Percentiles rank a stretch among this genome's conserved stretches.
Conservation (phyloP, 164 flowering plant genomes). For the Brasenia schreberi region DNA sequence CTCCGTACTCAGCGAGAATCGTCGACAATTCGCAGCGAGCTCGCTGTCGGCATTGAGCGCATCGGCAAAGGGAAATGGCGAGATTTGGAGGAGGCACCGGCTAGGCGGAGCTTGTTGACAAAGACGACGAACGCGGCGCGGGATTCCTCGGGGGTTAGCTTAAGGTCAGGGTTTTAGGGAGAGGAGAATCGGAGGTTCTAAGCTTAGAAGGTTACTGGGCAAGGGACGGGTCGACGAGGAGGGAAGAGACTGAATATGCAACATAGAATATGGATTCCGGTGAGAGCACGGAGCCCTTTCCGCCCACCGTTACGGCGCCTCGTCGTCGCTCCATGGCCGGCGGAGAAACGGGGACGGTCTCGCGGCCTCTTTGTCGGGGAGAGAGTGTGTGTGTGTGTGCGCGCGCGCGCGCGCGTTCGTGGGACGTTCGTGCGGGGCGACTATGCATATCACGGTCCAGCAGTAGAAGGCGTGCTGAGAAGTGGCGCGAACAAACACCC, state of each 20-base stretch:
- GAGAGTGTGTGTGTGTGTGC: neutral
- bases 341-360: neutral
- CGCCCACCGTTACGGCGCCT: slow-evolving; percentile 27
- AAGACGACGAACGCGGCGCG: slow-evolving; percentile 52
- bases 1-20: slow-evolving; percentile 11
- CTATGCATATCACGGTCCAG: neutral
- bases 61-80: slow-evolving; percentile 13
- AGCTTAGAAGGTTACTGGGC: slow-evolving; percentile 18
- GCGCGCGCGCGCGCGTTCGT: too few relatives aligned
- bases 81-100: slow-evolving; percentile 12
- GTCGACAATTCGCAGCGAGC: slow-evolving; percentile 1
- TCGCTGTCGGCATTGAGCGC: slow-evolving; percentile 14
- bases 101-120: slow-evolving; percentile 37
- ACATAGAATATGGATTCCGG: slow-evolving; percentile 34
- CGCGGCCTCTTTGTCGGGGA: neutral
- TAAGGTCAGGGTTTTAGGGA: slow-evolving; percentile 5
- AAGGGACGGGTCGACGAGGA: slow-evolving; percentile 42
- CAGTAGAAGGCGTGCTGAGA: too few relatives aligned
- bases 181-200: neutral
- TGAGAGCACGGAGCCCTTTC: slow-evolving; percentile 49
- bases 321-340: neutral
- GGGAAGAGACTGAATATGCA: slow-evolving; percentile 22
- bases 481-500: too few relatives aligned
- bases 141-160: slow-evolving; percentile 22
- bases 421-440: neutral